A percentile compares a stretch with the other conserved stretches of the same genome.
phyloP scores from a whole-genome alignment of 2,329 filamentous ascomycete species.

The Rhynchosporium secalis region DNA sequence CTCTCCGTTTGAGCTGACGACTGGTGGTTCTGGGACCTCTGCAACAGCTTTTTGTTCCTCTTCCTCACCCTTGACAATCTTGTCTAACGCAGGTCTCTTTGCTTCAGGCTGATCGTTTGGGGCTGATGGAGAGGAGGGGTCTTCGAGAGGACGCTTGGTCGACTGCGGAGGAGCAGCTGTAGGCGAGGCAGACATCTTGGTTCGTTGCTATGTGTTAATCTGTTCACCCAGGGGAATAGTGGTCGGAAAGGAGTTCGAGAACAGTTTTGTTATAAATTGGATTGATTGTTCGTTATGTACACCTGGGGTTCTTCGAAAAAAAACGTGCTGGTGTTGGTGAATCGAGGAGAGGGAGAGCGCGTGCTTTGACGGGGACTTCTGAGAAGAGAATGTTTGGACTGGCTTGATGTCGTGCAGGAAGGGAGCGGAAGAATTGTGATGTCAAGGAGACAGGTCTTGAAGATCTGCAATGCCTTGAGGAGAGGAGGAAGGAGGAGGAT shows the following conservation, averaged over 20 bases:
- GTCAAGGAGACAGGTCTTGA: conserved; percentile 37
- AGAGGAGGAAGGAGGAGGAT: conserved; percentile 31
- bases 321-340: conserved; percentile 80
- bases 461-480: conserved; percentile 33
- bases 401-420: conserved; percentile 34
- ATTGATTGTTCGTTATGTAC: conserved; percentile 69
- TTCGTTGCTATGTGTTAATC: conserved; percentile 43
- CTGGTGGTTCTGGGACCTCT: conserved; percentile 43
- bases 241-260: conserved; percentile 47
- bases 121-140: conserved; percentile 90
- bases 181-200: conserved; percentile 73
- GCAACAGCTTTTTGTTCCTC: conserved; percentile 44
- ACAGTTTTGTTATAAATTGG: conserved; percentile 46
- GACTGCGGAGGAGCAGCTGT: conserved; percentile 63
- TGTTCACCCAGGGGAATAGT: conserved; percentile 43
- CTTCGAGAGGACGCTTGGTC: conserved; percentile 91
- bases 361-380: conserved; percentile 39
- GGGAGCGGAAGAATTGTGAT: conserved; percentile 42
- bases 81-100: conserved; percentile 94
- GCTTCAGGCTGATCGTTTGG: conserved; percentile 93
- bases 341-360: conserved; percentile 40
- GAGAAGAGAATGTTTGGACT: conserved; percentile 36
- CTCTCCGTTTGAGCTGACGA: conserved; percentile 50
- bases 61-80: conserved; percentile 70
- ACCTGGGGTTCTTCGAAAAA: conserved; percentile 84